These are phyloP conservation scores for Trypanosoma platydactyli DNA, from an alignment of 208 protist species.

Conservation along the genomic window DNA sequence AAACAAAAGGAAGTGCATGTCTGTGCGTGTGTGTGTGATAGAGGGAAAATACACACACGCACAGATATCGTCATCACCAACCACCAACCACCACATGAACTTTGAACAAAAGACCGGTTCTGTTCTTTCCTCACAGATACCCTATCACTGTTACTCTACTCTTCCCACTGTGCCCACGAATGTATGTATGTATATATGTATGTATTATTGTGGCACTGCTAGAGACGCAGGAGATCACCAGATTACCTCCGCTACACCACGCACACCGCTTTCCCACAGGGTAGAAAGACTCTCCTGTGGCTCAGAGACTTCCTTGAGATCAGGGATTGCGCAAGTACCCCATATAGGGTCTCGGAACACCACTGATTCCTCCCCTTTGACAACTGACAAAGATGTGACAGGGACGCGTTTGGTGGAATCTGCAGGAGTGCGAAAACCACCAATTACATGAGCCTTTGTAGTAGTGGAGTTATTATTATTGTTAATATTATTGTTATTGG, in stretches of 20 bases:
- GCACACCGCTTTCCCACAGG: conserved; percentile 16
- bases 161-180: background rate
- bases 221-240: conserved; percentile 15
- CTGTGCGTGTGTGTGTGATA: no score
- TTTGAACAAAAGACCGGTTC: no score
- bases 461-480: background rate
- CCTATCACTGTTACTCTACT: no score
- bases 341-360: conserved; percentile 31
- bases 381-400: background rate
- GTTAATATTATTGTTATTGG: conserved; percentile 1
- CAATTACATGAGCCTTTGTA: background rate
- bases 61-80: no score
- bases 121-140: no score
- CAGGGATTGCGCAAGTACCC: conserved; percentile 15
- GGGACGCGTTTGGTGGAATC: conserved; percentile 13
- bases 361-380: conserved; percentile 21
- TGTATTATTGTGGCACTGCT: background rate
- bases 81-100: no score
- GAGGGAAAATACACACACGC: no score
- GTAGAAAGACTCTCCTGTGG: conserved; percentile 16
- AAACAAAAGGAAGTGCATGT: no score
- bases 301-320: conserved; percentile 7
- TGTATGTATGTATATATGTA: conserved; percentile 1
- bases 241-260: background rate
- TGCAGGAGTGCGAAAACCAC: conserved; percentile 11